Percentiles rank a stretch among this genome's conserved stretches.
These are phyloP conservation scores for Lentinula sp. DNA, from an alignment of 768 basidiomycete genomes.

Conservation along the genomic window DNA sequence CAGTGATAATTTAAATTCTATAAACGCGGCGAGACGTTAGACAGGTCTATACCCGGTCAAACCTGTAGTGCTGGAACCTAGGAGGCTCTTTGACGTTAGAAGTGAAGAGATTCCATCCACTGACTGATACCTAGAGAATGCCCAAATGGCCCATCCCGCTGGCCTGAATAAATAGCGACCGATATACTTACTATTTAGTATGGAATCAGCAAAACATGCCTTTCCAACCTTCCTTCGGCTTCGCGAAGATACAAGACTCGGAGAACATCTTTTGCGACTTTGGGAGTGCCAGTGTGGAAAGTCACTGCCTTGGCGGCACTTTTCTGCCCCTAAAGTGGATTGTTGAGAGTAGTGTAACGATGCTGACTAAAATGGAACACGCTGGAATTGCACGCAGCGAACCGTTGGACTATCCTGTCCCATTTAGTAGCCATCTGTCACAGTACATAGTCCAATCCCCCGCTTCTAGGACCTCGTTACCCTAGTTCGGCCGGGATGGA, in stretches of 20 bases:
- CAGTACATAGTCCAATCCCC: no score
- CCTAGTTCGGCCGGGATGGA: no score
- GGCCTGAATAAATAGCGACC: conserved; percentile 20
- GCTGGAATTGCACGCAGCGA: no score
- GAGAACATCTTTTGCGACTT: conserved; percentile 48
- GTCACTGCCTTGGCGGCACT: conserved; percentile 36
- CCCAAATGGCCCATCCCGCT: conserved; percentile 36
- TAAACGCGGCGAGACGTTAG: not conserved
- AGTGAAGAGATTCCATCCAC: conserved; percentile 34
- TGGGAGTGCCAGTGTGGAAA: conserved; percentile 35
- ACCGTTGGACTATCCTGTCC: no score
- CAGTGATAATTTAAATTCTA: no score
- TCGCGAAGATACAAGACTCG: conserved; percentile 27
- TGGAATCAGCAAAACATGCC: conserved; percentile 23
- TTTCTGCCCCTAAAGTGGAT: conserved; percentile 49
- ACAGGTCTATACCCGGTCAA: not conserved
- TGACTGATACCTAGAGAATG: conserved; percentile 40
- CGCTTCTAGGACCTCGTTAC: no score
- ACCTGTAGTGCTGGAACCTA: conserved; percentile 4
- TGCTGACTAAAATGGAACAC: no score
- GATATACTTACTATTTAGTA: not conserved
- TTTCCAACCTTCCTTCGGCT: conserved; percentile 35
- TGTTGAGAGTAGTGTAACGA: no score
- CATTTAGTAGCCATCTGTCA: no score
- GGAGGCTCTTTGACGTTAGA: conserved; percentile 33